Base-by-base conservation (phyloP, 108 stramenopile genomes). In the Skeletonema grethae region DNA sequence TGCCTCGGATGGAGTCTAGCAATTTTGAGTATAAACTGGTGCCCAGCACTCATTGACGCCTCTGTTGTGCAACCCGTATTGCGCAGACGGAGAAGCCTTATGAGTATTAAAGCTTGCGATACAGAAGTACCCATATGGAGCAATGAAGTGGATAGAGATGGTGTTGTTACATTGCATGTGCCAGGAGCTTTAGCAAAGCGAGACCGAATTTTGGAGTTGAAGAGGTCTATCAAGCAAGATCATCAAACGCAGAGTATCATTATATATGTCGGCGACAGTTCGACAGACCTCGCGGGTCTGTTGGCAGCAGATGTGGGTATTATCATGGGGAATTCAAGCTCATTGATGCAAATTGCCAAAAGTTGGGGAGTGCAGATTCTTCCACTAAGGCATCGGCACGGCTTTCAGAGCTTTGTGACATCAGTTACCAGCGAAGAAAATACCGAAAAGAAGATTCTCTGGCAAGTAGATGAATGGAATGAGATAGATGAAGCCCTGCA, bases 1-100 rank as follows among this genome's bases (percentile, higher is more conserved):
- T 80, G 79, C 50, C 18, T 60, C 13, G 80, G 80, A 28, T 83
- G 77, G 76, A 75, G 74, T 56, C 46, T 87, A 11, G 86, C 77
- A 10, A 72, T 87, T 13, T 59, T 87, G 31, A 87, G 86, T 58
- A 85, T 87, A 65, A 87, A 87, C 46, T 87, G 86, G 86, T 85
- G 82, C 35, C 86, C 82, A 4, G 69, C 73, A n/a, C 57, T 87
- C 15, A 87, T 87, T 57, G 73, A 80, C 22, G 84, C 86, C 20
- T 65, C 77, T 6, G 48, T 87, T 16, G 64, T 78, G n/a, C 69
- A 75, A 35, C 82, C 70, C 0, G 75, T 78, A 22, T 30, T 77
- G 20, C 67, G 56, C 9, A 65, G 48, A 63, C 56, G 64, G 65
- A 56, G 56, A 3, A 70, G 45, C 20, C n/a, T 63, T 35, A 43